Conservation (phyloP, 2,329 filamentous ascomycete species). For the Hymenoscyphus albidus region DNA sequence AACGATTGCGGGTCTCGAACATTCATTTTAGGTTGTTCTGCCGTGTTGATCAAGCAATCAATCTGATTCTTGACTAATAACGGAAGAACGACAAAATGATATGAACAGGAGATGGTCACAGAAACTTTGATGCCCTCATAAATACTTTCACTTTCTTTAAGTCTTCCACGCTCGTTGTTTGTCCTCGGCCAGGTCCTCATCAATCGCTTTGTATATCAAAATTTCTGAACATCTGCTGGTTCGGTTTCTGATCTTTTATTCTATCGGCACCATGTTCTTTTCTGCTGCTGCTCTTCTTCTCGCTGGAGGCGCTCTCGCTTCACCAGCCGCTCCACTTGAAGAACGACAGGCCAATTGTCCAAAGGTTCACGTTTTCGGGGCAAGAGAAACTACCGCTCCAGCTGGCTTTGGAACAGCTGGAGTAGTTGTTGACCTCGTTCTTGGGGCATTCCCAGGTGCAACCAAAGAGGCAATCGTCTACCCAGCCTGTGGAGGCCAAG, state of each 20-base stretch:
- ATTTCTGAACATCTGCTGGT: not conserved
- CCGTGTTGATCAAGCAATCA: not conserved
- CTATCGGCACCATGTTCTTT: conserved; percentile 8
- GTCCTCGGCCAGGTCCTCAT: not conserved
- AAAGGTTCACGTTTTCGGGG: conserved; percentile 47
- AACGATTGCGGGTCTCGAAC: not conserved
- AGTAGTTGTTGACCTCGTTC: conserved; percentile 48
- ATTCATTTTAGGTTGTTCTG: not conserved
- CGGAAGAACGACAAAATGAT: not conserved
- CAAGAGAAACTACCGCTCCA: conserved; percentile 46
- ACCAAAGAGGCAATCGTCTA: conserved; percentile 54
- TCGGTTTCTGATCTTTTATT: not conserved
- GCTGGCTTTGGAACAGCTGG: conserved; percentile 49
- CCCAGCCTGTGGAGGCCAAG: conserved; percentile 60
- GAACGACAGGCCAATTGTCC: conserved; percentile 37
- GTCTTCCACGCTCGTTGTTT: not conserved
- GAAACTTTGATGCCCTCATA: not conserved
- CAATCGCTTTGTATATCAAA: not conserved
- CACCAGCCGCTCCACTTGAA: conserved; percentile 15
- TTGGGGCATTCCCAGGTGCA: conserved; percentile 45
- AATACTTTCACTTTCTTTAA: not conserved
- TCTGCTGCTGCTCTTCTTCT: conserved; percentile 13
- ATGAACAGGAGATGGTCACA: not conserved
- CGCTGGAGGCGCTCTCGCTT: conserved; percentile 11
- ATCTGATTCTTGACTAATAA: not conserved